Evolutionary conservation across 2,329 filamentous ascomycete species (phyloP).

Genomic region (Pseudogymnoascus pannorum): DNA sequence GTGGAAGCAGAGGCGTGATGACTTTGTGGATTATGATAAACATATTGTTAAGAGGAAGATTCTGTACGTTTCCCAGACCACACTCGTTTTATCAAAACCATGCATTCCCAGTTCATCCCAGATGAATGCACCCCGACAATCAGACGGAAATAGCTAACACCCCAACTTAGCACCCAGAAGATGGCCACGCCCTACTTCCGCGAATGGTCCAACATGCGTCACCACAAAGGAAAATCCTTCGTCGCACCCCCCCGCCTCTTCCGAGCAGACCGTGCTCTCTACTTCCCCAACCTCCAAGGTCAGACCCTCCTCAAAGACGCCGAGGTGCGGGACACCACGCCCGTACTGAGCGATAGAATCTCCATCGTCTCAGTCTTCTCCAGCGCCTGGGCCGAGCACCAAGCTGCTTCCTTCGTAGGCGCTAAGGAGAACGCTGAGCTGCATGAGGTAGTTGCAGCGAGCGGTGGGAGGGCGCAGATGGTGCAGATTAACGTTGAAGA

Average conservation of each 20-base stretch:
- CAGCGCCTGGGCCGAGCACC: slow-evolving; percentile 76
- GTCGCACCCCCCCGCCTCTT: slow-evolving; percentile 79
- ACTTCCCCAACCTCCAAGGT: slow-evolving; percentile 88
- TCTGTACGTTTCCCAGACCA: slow-evolving; percentile 45
- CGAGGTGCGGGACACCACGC: slow-evolving; percentile 62
- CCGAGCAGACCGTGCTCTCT: slow-evolving; percentile 72
- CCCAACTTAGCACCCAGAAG: slow-evolving; percentile 53
- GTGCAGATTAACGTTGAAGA: slow-evolving; percentile 88
- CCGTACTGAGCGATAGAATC: slow-evolving; percentile 63
- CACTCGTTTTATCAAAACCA: neutral
- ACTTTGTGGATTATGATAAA: slow-evolving; percentile 79
- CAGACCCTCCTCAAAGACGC: slow-evolving; percentile 59
- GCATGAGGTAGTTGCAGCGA: slow-evolving; percentile 49
- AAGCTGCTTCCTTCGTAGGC: slow-evolving; percentile 66
- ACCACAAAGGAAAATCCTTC: slow-evolving; percentile 88
- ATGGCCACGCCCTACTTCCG: slow-evolving; percentile 88
- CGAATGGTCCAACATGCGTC: slow-evolving; percentile 80
- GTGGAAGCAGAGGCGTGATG: slow-evolving; percentile 61
- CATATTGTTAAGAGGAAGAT: slow-evolving; percentile 70
- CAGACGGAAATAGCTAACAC: slow-evolving; percentile 7
- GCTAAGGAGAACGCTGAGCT: slow-evolving; percentile 61
- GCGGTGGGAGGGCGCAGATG: slow-evolving; percentile 55
- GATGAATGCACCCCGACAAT: neutral
- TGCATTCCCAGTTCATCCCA: neutral
- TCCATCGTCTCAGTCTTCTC: slow-evolving; percentile 77